Conservation (phyloP, 2,329 filamentous ascomycete species). For the Phyllachora maydis region DNA sequence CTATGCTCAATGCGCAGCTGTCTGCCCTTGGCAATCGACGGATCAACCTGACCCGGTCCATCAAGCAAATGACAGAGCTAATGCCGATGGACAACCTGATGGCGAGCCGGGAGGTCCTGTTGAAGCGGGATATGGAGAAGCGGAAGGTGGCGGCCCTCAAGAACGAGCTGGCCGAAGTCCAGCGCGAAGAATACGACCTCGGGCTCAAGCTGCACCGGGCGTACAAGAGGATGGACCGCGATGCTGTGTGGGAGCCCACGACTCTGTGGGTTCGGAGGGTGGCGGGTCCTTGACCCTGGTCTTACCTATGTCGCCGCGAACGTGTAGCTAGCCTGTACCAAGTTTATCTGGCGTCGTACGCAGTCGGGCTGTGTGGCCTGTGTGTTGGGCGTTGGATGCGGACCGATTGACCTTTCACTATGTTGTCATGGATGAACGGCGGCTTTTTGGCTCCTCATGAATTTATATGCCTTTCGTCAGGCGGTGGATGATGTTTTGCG, state of each 20-base stretch:
- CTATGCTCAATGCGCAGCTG: constrained; percentile 43
- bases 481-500: too few relatives aligned
- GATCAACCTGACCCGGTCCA: constrained; percentile 49
- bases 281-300: constrained; percentile 28
- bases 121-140: constrained; percentile 34
- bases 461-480: too few relatives aligned
- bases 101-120: constrained; percentile 40
- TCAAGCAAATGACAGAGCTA: constrained; percentile 58
- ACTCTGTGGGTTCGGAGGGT: constrained; percentile 63
- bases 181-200: constrained; percentile 58
- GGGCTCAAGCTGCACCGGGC: constrained; percentile 55
- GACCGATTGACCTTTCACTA: too few relatives aligned
- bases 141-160: constrained; percentile 45
- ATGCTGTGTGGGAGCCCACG: constrained; percentile 41
- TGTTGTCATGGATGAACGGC: too few relatives aligned
- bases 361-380: too few relatives aligned
- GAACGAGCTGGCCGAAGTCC: constrained; percentile 49
- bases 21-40: constrained; percentile 44
- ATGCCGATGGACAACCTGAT: constrained; percentile 52
- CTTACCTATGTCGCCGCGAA: too few relatives aligned
- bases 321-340: too few relatives aligned
- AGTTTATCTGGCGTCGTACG: too few relatives aligned
- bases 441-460: too few relatives aligned
- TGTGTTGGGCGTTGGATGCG: too few relatives aligned
- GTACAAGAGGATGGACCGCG: constrained; percentile 53